phyloP scores from a whole-genome alignment of 1,284 basidiomycete genomes.

The Gomphus sp. region DNA sequence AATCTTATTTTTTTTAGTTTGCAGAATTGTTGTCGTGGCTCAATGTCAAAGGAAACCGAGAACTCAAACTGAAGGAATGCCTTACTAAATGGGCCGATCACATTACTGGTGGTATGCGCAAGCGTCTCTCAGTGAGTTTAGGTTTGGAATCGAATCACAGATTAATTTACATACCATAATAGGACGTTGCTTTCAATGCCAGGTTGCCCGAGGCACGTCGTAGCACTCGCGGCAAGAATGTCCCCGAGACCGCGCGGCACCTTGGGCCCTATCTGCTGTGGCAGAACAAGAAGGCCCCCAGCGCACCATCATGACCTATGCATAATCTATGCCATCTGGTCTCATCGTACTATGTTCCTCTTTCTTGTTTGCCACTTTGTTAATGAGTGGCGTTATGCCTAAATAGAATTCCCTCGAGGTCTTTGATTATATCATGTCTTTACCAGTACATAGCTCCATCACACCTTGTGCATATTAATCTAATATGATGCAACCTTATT shows the following conservation, averaged over 20 bases:
- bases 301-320: constrained; percentile 15
- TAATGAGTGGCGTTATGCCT: neutral
- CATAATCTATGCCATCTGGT: neutral
- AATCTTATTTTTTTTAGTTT: constrained; percentile 40
- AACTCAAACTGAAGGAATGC: constrained; percentile 72
- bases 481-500: no score
- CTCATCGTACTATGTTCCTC: neutral
- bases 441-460: neutral
- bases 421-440: neutral
- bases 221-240: constrained; percentile 59
- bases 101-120: constrained; percentile 74
- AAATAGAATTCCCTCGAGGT: neutral
- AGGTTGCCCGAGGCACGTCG: constrained; percentile 69
- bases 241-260: constrained; percentile 45
- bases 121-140: constrained; percentile 53
- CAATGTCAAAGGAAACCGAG: constrained; percentile 84
- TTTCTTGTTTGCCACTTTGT: neutral
- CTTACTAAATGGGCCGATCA: constrained; percentile 82
- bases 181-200: constrained; percentile 61
- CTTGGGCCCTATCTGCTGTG: constrained; percentile 78
- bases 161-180: neutral
- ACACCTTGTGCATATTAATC: neutral
- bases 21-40: constrained; percentile 83
- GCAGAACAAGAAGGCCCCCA: constrained; percentile 64
- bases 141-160: neutral